Evolutionary conservation across 208 protist species (phyloP).

Genomic region (Trypanosoma conorhini): DNA sequence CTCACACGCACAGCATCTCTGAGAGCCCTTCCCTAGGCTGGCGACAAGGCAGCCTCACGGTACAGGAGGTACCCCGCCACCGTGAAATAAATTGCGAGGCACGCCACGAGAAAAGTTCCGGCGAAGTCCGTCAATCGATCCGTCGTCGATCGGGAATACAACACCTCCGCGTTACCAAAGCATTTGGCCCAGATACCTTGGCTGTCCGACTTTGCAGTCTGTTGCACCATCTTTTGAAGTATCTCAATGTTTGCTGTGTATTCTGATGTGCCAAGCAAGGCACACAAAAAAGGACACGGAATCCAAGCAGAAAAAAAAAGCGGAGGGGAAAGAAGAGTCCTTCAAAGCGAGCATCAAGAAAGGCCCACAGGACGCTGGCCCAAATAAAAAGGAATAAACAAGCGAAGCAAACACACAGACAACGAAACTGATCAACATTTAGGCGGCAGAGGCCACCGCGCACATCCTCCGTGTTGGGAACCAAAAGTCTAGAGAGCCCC

Average conservation of each 20-base stretch:
- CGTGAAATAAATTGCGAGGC: conserved; percentile 81
- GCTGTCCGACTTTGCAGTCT: neutral
- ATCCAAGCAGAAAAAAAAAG: conserved; percentile 13
- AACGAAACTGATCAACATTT: neutral
- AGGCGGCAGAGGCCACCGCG: too few relatives aligned
- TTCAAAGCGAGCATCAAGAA: neutral
- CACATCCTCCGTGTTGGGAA: neutral
- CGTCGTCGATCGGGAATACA: conserved; percentile 63
- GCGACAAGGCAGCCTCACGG: conserved; percentile 52
- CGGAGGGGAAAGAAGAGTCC: neutral
- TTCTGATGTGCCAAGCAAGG: neutral
- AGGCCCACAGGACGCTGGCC: neutral
- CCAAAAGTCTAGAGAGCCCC: neutral
- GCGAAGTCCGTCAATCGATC: conserved; percentile 66
- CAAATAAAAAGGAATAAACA: conserved; percentile 6
- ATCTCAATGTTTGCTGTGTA: neutral
- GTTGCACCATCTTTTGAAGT: neutral
- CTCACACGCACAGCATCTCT: neutral
- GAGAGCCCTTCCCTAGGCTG: neutral
- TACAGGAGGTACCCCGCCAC: conserved; percentile 73
- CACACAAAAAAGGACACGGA: conserved; percentile 23
- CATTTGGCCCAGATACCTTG: conserved; percentile 35
- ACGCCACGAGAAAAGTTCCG: conserved; percentile 66
- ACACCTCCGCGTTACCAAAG: conserved; percentile 57
- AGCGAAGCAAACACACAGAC: conserved; percentile 4